Evolutionary conservation across 441 rosid genomes (phyloP).

Genomic region (Gossypium davidsonii): DNA sequence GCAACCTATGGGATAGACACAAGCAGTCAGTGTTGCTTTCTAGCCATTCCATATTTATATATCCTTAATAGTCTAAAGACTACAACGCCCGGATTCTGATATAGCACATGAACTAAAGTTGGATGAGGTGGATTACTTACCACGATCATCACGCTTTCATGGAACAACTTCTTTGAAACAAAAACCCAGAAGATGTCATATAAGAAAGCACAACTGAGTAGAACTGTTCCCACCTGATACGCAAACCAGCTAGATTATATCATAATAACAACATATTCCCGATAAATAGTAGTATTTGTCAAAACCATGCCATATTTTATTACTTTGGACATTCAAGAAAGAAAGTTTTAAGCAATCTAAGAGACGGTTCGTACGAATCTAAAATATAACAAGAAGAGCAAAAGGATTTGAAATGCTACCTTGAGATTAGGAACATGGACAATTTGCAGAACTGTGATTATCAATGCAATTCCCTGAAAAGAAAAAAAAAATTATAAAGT

Average conservation of each 20-base stretch:
- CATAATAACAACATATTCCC: slow-evolving; percentile 4
- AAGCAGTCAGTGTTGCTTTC: not conserved
- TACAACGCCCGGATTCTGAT: not conserved
- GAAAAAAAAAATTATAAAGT: slow-evolving; percentile 16
- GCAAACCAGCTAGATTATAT: not conserved
- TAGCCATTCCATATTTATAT: not conserved
- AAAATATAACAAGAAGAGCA: not conserved
- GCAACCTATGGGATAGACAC: slow-evolving; percentile 42
- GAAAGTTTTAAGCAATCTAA: not conserved
- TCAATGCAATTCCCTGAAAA: slow-evolving; percentile 83
- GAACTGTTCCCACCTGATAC: slow-evolving; percentile 68
- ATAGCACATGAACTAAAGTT: not conserved
- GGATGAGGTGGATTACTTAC: slow-evolving; percentile 33
- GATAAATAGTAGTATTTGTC: not conserved
- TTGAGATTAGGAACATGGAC: slow-evolving; percentile 89
- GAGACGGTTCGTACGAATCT: not conserved
- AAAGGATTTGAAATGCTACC: slow-evolving; percentile 40
- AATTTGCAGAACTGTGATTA: slow-evolving; percentile 87
- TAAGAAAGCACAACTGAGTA: slow-evolving; percentile 69
- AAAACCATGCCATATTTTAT: not conserved
- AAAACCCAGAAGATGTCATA: slow-evolving; percentile 81
- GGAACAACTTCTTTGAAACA: slow-evolving; percentile 62
- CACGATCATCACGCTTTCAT: slow-evolving; percentile 79
- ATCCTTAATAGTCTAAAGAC: slow-evolving; percentile 2
- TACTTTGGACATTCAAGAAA: not conserved